A percentile compares a stretch with the other conserved stretches of the same genome.
Conservation (phyloP, 1,139 yeast genomes). For the Saccharomyces hybrid region DNA sequence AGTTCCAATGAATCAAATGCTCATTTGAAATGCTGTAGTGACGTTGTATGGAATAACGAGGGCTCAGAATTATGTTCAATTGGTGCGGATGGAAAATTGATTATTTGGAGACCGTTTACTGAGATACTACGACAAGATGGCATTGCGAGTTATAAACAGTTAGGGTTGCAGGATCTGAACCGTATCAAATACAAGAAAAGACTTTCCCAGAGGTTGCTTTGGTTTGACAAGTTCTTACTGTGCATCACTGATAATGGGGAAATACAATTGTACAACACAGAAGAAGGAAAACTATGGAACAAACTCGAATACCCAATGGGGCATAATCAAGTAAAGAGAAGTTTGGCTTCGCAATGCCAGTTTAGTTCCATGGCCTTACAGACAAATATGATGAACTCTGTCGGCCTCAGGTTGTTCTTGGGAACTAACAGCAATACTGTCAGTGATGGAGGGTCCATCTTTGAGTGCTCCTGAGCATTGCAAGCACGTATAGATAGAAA, state of each 20-base stretch:
- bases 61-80: constrained; percentile 19
- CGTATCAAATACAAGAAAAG: constrained; percentile 32
- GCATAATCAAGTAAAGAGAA: constrained; percentile 2
- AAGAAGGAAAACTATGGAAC: constrained; percentile 47
- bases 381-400: constrained; percentile 10
- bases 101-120: constrained; percentile 22
- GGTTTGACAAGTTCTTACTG: constrained; percentile 59
- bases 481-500: not conserved
- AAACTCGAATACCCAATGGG: constrained; percentile 14
- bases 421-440: constrained; percentile 12
- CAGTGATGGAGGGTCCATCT: not conserved
- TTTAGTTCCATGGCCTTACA: constrained; percentile 4
- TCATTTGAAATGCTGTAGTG: constrained; percentile 22
- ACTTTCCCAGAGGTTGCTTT: constrained; percentile 40
- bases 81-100: constrained; percentile 24
- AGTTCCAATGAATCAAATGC: constrained; percentile 4
- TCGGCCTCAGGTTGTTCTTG: constrained; percentile 16
- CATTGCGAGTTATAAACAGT: not conserved
- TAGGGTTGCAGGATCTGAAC: not conserved
- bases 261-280: constrained; percentile 52
- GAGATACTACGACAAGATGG: not conserved
- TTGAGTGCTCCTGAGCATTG: not conserved
- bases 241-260: constrained; percentile 64
- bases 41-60: constrained; percentile 19
- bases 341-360: constrained; percentile 1